Conservation (phyloP, 331 rosid genomes). For the Ulmus americana region DNA sequence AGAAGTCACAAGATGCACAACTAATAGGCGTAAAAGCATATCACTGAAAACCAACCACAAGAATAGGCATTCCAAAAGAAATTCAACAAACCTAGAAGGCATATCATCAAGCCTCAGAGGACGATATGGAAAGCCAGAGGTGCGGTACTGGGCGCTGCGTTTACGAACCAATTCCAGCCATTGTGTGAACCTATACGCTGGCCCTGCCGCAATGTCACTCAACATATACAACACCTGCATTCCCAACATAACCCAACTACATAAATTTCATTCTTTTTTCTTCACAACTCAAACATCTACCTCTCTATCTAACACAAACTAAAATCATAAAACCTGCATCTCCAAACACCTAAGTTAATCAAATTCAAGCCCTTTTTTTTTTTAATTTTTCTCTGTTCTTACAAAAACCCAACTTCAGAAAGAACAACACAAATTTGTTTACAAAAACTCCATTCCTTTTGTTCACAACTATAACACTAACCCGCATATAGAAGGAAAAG, state of each 20-base stretch:
- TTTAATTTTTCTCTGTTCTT: not conserved
- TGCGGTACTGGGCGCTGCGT: slow-evolving; percentile 52
- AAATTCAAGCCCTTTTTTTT: not conserved
- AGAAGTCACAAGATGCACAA: not conserved
- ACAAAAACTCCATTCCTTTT: no score
- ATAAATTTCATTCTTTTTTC: slow-evolving; percentile 1
- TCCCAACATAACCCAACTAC: slow-evolving; percentile 3
- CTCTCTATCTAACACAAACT: not conserved
- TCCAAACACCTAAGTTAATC: not conserved
- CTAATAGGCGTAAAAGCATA: not conserved
- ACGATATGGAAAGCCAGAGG: slow-evolving; percentile 72
- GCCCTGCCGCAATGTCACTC: slow-evolving; percentile 84
- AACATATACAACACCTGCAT: slow-evolving; percentile 84
- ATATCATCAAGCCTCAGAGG: slow-evolving; percentile 27
- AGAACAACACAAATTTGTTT: not conserved
- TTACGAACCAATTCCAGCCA: slow-evolving; percentile 94
- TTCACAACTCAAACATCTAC: not conserved
- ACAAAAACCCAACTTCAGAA: not conserved
- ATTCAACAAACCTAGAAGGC: slow-evolving; percentile 47
- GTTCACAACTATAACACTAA: no score
- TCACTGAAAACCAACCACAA: not conserved
- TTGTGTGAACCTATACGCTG: slow-evolving; percentile 75
- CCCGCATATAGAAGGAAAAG: not conserved
- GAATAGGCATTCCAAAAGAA: not conserved
- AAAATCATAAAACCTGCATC: not conserved